Evolutionary conservation across 2,329 filamentous ascomycete genomes (phyloP).

Genomic region (Chrysosporium queenslandicum): DNA sequence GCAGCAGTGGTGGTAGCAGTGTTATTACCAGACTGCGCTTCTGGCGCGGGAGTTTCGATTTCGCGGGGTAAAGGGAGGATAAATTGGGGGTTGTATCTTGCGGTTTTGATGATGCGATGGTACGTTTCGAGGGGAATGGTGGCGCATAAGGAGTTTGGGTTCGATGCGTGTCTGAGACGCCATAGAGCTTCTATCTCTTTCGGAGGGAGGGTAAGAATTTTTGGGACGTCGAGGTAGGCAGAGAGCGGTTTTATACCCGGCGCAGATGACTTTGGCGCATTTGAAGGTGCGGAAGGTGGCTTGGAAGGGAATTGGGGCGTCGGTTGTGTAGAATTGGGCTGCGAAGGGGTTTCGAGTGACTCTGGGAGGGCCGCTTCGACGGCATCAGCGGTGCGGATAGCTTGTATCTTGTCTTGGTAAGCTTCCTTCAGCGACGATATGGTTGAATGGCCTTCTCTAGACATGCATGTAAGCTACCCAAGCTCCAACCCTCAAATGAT

Average conservation of each 20-base stretch:
- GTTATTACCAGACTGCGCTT: constrained; percentile 21
- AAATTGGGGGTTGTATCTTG: constrained; percentile 72
- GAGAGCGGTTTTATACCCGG: constrained; percentile 54
- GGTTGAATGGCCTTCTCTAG: constrained; percentile 58
- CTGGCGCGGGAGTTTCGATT: constrained; percentile 22
- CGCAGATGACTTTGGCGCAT: constrained; percentile 40
- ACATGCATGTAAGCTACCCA: constrained; percentile 19
- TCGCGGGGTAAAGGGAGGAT: constrained; percentile 66
- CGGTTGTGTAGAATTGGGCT: constrained; percentile 18
- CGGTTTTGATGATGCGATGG: constrained; percentile 57
- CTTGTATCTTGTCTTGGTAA: constrained; percentile 73
- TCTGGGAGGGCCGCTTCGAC: constrained; percentile 16
- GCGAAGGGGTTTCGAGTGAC: constrained; percentile 12
- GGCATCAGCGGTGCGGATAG: constrained; percentile 52
- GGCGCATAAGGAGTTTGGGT: constrained; percentile 70
- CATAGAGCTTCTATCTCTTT: constrained; percentile 82
- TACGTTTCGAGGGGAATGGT: constrained; percentile 67
- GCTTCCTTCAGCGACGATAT: constrained; percentile 56
- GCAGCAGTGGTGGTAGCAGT: constrained; percentile 46
- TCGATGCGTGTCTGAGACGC: constrained; percentile 72
- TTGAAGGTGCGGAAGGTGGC: constrained; percentile 26
- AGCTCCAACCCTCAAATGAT: neutral
- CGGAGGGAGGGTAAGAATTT: constrained; percentile 59
- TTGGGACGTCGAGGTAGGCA: constrained; percentile 68
- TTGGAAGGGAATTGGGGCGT: constrained; percentile 24